Percentiles rank a stretch among this genome's conserved stretches.
phyloP scores from a whole-genome alignment of 768 basidiomycete species.

The Bullera alba region DNA sequence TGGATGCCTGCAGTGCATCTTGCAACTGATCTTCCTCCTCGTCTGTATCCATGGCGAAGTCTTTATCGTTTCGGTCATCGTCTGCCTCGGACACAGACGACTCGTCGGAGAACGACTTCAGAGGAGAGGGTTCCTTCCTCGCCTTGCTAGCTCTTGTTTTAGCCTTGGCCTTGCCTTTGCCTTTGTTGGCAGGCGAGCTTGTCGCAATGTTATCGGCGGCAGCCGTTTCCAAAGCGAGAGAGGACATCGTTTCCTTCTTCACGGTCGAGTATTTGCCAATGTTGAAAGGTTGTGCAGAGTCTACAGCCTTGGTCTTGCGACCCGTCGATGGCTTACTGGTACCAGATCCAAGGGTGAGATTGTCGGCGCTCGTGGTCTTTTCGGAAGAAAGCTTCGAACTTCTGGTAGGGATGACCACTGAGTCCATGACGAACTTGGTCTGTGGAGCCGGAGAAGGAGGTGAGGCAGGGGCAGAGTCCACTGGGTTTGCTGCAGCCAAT shows the following conservation, averaged over 20 bases:
- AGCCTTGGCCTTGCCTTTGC: conserved; percentile 14
- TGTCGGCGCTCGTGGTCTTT: conserved; percentile 31
- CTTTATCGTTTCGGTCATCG: conserved; percentile 13
- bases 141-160: conserved; percentile 1
- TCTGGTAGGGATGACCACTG: conserved; percentile 21
- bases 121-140: too few relatives aligned
- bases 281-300: conserved; percentile 27
- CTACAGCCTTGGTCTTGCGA: background rate
- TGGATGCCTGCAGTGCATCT: conserved; percentile 21
- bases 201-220: background rate
- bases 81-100: conserved; percentile 4
- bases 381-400: conserved; percentile 29
- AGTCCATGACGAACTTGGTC: conserved; percentile 18
- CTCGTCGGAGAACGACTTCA: too few relatives aligned
- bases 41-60: conserved; percentile 37
- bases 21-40: conserved; percentile 28
- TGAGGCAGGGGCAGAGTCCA: background rate
- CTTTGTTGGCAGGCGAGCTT: conserved; percentile 6
- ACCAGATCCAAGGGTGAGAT: conserved; percentile 30
- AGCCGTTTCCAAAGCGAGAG: background rate
- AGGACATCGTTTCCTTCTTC: conserved; percentile 6
- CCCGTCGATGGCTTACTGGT: conserved; percentile 6
- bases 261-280: conserved; percentile 28
- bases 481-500: conserved; percentile 3
- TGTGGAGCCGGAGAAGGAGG: background rate